Percentiles rank a stretch among this genome's conserved stretches.
phyloP scores from a whole-genome alignment of 139 green algal species.

The Closterium sp. region DNA sequence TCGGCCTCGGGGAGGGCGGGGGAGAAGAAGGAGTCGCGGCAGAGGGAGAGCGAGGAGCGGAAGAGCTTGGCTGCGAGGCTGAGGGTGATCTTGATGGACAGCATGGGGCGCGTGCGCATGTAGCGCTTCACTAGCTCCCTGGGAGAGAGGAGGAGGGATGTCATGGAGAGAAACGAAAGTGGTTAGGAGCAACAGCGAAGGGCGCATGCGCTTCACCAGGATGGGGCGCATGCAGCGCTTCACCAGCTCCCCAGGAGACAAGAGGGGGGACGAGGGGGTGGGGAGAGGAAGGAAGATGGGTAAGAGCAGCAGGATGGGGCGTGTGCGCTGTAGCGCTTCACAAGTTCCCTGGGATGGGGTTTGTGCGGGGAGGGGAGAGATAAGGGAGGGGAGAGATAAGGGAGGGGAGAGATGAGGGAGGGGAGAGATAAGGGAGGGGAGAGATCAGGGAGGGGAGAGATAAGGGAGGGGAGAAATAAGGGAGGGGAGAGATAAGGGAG shows the following conservation, averaged over 20 bases:
- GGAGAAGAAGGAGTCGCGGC: slow-evolving; percentile 72
- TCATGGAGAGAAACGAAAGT: background rate
- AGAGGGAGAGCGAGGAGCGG: slow-evolving; percentile 7
- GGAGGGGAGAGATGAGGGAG: no score
- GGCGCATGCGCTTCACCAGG: no score
- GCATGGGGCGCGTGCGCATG: background rate
- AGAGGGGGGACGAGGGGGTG: background rate
- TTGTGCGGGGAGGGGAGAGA: no score
- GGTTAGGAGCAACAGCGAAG: no score
- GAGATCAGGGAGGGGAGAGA: background rate
- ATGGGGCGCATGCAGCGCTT: background rate
- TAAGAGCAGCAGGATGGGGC: no score
- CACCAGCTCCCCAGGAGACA: background rate
- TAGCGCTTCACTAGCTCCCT: slow-evolving; percentile 18
- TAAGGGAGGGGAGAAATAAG: background rate
- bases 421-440: background rate
- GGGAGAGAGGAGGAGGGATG: background rate
- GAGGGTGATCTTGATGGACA: background rate
- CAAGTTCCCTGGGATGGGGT: background rate
- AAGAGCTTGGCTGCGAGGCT: slow-evolving; percentile 28
- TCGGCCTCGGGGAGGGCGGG: slow-evolving; percentile 60
- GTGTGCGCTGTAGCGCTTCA: background rate
- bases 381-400: no score
- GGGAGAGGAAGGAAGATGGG: background rate
- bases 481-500: background rate